Conservation (phyloP, 2,329 filamentous ascomycete genomes). For the Elsinoe ampelina region DNA sequence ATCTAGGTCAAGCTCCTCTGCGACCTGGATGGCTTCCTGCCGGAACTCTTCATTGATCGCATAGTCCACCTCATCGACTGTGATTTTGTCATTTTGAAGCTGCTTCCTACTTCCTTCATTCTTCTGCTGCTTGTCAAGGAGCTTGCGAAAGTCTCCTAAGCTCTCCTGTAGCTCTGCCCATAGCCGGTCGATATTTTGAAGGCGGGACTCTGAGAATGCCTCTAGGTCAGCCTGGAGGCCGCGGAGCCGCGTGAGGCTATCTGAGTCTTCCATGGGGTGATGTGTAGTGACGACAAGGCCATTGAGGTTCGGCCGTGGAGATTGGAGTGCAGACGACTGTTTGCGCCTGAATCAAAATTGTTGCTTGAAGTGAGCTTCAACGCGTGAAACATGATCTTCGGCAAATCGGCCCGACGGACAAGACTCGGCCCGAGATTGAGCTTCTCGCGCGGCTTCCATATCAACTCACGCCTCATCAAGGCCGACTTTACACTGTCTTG, state of each 20-base stretch:
- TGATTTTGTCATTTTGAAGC: slow-evolving; percentile 62
- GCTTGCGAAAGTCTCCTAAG: slow-evolving; percentile 56
- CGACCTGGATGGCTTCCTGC: slow-evolving; percentile 68
- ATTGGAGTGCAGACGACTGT: neutral
- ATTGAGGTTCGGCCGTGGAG: neutral
- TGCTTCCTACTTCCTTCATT: slow-evolving; percentile 65
- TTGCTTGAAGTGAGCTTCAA: neutral
- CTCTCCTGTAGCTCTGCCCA: slow-evolving; percentile 56
- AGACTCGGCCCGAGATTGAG: neutral
- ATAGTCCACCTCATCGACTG: slow-evolving; percentile 63
- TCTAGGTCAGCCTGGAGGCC: slow-evolving; percentile 78
- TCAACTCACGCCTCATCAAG: neutral
- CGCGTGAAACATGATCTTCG: neutral
- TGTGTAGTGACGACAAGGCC: neutral
- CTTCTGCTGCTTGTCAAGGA: slow-evolving; percentile 66
- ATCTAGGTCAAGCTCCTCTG: slow-evolving; percentile 83
- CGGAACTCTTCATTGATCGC: slow-evolving; percentile 79
- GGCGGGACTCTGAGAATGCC: slow-evolving; percentile 60
- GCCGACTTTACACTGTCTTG: neutral
- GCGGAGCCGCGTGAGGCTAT: slow-evolving; percentile 67
- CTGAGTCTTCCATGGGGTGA: slow-evolving; percentile 59
- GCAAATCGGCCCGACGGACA: neutral
- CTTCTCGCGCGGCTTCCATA: neutral
- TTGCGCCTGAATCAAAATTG: neutral
- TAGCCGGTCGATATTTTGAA: slow-evolving; percentile 61